Conservation (phyloP, 345 rosid species). For the Cardamine resedifolia region DNA sequence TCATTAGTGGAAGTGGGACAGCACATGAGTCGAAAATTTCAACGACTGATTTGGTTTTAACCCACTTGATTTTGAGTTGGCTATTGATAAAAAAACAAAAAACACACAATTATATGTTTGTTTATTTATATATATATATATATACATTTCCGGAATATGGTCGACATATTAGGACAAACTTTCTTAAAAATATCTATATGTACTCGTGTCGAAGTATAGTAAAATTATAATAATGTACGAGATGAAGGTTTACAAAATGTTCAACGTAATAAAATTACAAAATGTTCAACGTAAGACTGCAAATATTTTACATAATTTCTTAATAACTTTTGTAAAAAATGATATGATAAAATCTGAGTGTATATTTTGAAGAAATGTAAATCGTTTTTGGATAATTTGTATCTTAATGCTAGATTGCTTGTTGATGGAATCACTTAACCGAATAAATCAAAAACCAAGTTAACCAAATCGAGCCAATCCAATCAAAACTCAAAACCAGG, state of each 20-base stretch:
- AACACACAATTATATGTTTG: background rate
- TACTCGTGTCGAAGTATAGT: background rate
- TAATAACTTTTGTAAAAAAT: no score
- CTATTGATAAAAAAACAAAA: background rate
- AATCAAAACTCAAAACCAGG: background rate
- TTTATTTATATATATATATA: background rate
- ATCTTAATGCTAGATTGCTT: background rate
- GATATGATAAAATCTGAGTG: background rate
- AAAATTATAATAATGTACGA: background rate
- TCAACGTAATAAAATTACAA: background rate
- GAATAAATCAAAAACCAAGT: background rate
- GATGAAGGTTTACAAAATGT: background rate
- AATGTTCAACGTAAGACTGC: no score
- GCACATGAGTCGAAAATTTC: background rate
- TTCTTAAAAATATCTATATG: background rate
- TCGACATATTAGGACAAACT: background rate
- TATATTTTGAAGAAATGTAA: background rate
- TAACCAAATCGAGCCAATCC: background rate
- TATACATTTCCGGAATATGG: background rate
- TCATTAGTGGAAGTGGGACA: conserved; percentile 13
- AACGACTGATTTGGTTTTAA: conserved; percentile 21
- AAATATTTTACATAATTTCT: no score
- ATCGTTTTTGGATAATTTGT: background rate
- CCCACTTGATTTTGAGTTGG: background rate
- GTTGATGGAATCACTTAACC: background rate